phyloP scores from a whole-genome alignment of 805 yeast genomes.

The Saccharomycopsis amapae region DNA sequence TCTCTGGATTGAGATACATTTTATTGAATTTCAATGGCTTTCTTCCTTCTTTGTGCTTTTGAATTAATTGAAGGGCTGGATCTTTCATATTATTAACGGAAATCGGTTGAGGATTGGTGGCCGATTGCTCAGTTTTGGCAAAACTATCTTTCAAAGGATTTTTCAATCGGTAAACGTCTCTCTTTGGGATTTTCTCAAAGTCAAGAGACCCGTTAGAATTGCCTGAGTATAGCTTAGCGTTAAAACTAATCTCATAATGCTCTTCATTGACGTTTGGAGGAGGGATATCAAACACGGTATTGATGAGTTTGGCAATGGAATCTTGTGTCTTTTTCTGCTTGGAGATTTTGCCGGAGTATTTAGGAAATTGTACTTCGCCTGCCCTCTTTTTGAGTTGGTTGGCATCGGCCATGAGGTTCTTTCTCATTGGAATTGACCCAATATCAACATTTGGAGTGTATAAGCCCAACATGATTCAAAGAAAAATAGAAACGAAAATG shows the following conservation, averaged over 20 bases:
- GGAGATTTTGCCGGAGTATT: neutral
- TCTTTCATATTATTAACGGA: slow-evolving; percentile 5
- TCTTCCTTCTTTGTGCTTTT: slow-evolving; percentile 9
- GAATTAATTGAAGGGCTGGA: slow-evolving; percentile 13
- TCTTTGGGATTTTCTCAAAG: slow-evolving; percentile 9
- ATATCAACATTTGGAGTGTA: too few relatives aligned
- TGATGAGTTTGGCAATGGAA: slow-evolving; percentile 1
- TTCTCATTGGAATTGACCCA: neutral
- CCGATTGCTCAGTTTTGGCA: neutral
- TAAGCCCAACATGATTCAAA: neutral
- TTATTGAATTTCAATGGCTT: slow-evolving; percentile 8
- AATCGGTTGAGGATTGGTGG: neutral
- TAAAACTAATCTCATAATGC: slow-evolving; percentile 3
- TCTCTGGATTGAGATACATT: slow-evolving; percentile 13
- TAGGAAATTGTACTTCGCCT: neutral
- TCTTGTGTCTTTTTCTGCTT: neutral
- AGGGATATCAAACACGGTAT: slow-evolving; percentile 11
- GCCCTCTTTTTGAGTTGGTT: neutral
- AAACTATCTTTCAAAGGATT: slow-evolving; percentile 15
- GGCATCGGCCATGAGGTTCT: neutral
- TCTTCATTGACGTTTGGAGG: slow-evolving; percentile 15
- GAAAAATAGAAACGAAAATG: neutral
- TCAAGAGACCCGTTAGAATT: slow-evolving; percentile 2
- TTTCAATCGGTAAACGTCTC: slow-evolving; percentile 12
- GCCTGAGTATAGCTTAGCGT: neutral